These are phyloP conservation scores for Anastatica hierochuntica DNA, from an alignment of 345 rosid genomes.

Conservation along the genomic window DNA sequence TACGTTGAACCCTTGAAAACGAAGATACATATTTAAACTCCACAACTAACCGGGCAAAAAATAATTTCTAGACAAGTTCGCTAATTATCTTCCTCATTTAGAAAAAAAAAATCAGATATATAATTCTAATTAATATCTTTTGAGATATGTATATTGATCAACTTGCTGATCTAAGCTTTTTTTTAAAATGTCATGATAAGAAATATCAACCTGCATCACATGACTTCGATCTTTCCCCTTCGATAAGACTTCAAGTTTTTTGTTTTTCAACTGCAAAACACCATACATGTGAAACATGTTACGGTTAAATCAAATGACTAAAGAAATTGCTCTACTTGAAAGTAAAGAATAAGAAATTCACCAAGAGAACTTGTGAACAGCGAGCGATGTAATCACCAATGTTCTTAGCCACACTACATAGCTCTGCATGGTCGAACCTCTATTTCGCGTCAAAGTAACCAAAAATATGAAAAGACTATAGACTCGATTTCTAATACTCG, in stretches of 20 bases:
- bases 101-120: no score
- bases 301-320: neutral
- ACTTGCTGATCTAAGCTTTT: neutral
- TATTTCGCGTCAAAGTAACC: slow-evolving; percentile 95
- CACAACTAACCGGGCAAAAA: no score
- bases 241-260: slow-evolving; percentile 62
- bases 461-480: no score
- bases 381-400: slow-evolving; percentile 81
- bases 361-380: slow-evolving; percentile 74
- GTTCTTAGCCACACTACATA: slow-evolving; percentile 65
- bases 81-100: no score
- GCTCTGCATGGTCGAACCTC: slow-evolving; percentile 68
- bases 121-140: no score
- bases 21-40: no score
- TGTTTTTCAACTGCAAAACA: slow-evolving; percentile 56
- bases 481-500: no score
- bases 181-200: neutral
- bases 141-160: no score
- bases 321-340: neutral
- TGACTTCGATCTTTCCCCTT: slow-evolving; percentile 60
- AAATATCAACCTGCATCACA: slow-evolving; percentile 67
- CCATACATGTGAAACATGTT: slow-evolving; percentile 4
- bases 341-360: slow-evolving; percentile 16
- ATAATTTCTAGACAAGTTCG: no score
- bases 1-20: no score